phyloP scores from a whole-genome alignment of 805 yeast species.

The Wickerhamomyces mucosus region DNA sequence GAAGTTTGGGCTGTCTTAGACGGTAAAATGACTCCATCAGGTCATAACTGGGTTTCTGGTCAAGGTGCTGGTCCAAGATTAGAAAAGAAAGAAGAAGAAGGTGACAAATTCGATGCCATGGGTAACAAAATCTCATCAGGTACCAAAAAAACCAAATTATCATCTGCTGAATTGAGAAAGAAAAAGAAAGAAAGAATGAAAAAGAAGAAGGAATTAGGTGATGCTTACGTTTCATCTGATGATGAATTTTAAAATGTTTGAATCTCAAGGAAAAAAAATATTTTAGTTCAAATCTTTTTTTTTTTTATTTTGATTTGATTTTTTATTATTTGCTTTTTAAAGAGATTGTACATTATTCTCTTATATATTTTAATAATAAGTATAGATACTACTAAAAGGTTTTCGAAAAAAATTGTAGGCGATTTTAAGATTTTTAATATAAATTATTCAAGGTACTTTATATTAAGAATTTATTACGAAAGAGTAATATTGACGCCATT shows the following conservation, averaged over 20 bases:
- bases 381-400: too few species aligned
- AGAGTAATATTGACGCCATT: too few species aligned
- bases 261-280: too few species aligned
- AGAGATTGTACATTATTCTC: too few species aligned
- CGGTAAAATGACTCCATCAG: conserved; percentile 99
- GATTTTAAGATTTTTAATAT: too few species aligned
- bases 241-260: conserved; percentile 46
- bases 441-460: too few species aligned
- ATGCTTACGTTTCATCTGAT: conserved; percentile 96
- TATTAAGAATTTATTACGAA: too few species aligned
- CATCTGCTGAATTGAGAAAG: conserved; percentile 99
- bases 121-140: conserved; percentile 98
- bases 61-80: conserved; percentile 99
- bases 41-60: conserved; percentile 99
- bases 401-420: too few species aligned
- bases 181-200: conserved; percentile 99
- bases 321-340: too few species aligned
- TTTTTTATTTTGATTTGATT: too few species aligned
- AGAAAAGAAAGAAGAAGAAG: conserved; percentile 93
- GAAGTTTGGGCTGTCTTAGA: conserved; percentile 99
- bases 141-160: conserved; percentile 95
- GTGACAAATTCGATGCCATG: conserved; percentile 99
- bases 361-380: too few species aligned
- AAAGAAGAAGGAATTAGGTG: conserved; percentile 99
- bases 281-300: too few species aligned